A percentile compares a stretch with the other conserved stretches of the same genome.
Conservation (phyloP, 1,139 yeast genomes). For the Arxiozyma telluris region DNA sequence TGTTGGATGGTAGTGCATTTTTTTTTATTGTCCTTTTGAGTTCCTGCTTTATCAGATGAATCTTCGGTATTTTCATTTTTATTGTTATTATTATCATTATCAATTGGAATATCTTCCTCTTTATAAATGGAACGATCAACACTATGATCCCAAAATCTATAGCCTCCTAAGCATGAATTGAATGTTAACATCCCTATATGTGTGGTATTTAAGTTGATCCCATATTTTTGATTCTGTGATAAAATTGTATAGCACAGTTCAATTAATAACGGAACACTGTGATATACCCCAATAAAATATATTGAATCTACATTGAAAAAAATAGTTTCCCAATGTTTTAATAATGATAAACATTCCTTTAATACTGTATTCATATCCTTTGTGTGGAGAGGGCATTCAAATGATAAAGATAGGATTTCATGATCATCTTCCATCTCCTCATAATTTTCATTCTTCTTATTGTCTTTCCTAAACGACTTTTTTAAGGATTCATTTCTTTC, state of each 20-base stretch:
- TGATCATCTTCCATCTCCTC: background rate
- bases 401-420: background rate
- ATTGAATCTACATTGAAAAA: slow-evolving; percentile 22
- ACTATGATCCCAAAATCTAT: slow-evolving; percentile 31
- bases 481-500: slow-evolving; percentile 12
- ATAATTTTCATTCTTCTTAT: background rate
- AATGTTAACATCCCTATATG: slow-evolving; percentile 24
- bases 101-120: background rate
- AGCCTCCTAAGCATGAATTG: slow-evolving; percentile 29
- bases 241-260: slow-evolving; percentile 19
- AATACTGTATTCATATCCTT: slow-evolving; percentile 9
- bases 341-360: slow-evolving; percentile 18
- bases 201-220: slow-evolving; percentile 10
- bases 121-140: slow-evolving; percentile 11
- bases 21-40: background rate
- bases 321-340: slow-evolving; percentile 22
- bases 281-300: slow-evolving; percentile 27
- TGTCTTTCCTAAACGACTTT: background rate
- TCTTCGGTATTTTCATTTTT: slow-evolving; percentile 4
- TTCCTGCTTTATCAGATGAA: slow-evolving; percentile 6
- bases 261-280: slow-evolving; percentile 27
- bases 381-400: background rate
- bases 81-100: background rate
- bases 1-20: background rate
- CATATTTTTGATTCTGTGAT: slow-evolving; percentile 10